phyloP scores from a whole-genome alignment of 352 stramenopile genomes.

The Thalassiosira sp. region DNA sequence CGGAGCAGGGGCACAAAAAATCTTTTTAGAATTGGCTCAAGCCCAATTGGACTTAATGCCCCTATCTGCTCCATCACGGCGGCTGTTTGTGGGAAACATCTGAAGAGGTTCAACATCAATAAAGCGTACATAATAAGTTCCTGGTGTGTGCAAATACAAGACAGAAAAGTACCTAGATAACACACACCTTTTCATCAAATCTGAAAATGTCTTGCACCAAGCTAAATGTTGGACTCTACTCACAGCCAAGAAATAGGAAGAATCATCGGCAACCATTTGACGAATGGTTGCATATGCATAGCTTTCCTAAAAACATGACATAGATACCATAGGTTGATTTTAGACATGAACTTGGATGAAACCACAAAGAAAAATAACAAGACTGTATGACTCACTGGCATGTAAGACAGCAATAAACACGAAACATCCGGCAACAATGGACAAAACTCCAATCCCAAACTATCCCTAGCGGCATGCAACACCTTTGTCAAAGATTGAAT shows the following conservation, averaged over 20 bases:
- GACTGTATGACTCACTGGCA: conserved; percentile 36
- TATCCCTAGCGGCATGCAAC: conserved; percentile 35
- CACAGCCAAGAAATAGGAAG: conserved; percentile 41
- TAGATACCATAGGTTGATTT: no score
- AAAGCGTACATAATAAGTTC: no score
- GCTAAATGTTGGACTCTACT: conserved; percentile 46
- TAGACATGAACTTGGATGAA: not conserved
- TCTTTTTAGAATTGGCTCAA: conserved; percentile 68
- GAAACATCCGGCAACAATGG: conserved; percentile 42
- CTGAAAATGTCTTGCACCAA: conserved; percentile 54
- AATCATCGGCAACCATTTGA: conserved; percentile 50
- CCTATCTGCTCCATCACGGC: conserved; percentile 49
- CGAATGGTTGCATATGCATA: conserved; percentile 49
- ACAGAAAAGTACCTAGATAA: no score
- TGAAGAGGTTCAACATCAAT: no score
- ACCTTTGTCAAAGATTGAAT: conserved; percentile 38
- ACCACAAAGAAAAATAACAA: conserved; percentile 7
- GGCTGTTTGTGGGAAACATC: conserved; percentile 47
- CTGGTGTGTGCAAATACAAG: no score
- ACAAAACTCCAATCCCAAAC: conserved; percentile 51
- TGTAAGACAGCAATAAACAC: conserved; percentile 42
- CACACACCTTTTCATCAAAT: conserved; percentile 45
- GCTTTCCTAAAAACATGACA: conserved; percentile 25
- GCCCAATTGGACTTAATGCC: conserved; percentile 45
- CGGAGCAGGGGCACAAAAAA: conserved; percentile 70